Evolutionary conservation across 306 rosid genomes (phyloP), one percentile per base, ranked within the genome.

Genomic region (Ammopiptanthus mongolicus): DNA sequence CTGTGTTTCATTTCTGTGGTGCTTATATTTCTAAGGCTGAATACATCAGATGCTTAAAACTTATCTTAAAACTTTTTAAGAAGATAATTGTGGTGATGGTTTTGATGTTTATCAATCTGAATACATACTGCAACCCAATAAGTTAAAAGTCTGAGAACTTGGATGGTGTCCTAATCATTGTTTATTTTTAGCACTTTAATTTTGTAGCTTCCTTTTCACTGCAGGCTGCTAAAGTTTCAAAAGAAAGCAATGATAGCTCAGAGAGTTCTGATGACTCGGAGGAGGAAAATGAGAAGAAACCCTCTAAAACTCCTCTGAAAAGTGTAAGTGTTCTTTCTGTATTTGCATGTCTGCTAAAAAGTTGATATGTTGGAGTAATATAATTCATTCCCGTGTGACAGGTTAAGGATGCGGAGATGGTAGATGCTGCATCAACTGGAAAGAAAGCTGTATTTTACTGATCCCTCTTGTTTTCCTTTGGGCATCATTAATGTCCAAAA

Each of bases 331-430:
- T 34, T 21, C 5, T 10, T 0, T 31, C 6, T 13, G 0, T 57
- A 15, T 14, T 37, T 2, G 3, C 4, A 31, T 36, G 19, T 19
- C 3, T 50, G 5, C 5, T 4, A 31, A 4, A 6, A 9, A 3
- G 5, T 47, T 48, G 5, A 12, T 11, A 42, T 51, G 3, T 4
- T 4, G 1, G 5, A 3, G 3, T 57, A 13, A 23, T 33, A 2
- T 58, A 5, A 5, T 53, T 31, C 1, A 5, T 15, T 3, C 0
- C 0, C 29, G 22, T 18, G 6, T 10, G 19, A 67, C 90, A 95
- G 96, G 81, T 11, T 1, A 59, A 74, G 31, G 98, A 90, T 52
- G 91, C 81, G 19, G 85, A 87, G 76, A 94, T 94, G 97, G 87
- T 66, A 5, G 97, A 88, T 74, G 93, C 92, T 13, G 71, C 6